phyloP scores from a whole-genome alignment of 805 yeast genomes.

The Yueomyces sp. region DNA sequence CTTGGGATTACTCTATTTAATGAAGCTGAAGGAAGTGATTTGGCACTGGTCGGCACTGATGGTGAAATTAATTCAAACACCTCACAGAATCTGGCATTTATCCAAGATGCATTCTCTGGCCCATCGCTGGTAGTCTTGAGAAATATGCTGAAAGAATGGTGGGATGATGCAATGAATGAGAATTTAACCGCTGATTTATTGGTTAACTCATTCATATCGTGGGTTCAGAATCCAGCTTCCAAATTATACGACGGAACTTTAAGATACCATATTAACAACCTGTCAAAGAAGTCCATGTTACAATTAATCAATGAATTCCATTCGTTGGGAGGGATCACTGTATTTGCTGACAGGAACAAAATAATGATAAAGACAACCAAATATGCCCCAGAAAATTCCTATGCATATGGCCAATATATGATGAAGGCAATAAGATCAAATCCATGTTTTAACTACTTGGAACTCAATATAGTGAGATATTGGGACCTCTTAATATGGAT shows the following conservation, averaged over 20 bases:
- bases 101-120: conserved; percentile 72
- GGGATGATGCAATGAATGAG: conserved; percentile 73
- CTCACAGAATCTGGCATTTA: conserved; percentile 27
- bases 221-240: conserved; percentile 75
- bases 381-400: conserved; percentile 69
- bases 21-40: conserved; percentile 78
- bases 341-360: conserved; percentile 70
- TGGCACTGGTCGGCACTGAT: conserved; percentile 35
- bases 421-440: conserved; percentile 65
- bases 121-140: conserved; percentile 62
- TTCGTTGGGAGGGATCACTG: conserved; percentile 62
- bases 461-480: conserved; percentile 55
- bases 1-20: conserved; percentile 72
- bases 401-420: conserved; percentile 79
- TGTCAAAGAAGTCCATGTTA: conserved; percentile 67
- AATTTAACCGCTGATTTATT: conserved; percentile 67
- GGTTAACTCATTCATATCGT: conserved; percentile 66
- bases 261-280: conserved; percentile 76
- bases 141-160: conserved; percentile 73
- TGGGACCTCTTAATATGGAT: conserved; percentile 96
- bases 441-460: conserved; percentile 73
- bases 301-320: conserved; percentile 70
- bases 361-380: conserved; percentile 64
- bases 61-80: conserved; percentile 14
- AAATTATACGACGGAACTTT: conserved; percentile 63